Conservation (phyloP, 2,329 filamentous ascomycete species). For the Cladosporium phlei region DNA sequence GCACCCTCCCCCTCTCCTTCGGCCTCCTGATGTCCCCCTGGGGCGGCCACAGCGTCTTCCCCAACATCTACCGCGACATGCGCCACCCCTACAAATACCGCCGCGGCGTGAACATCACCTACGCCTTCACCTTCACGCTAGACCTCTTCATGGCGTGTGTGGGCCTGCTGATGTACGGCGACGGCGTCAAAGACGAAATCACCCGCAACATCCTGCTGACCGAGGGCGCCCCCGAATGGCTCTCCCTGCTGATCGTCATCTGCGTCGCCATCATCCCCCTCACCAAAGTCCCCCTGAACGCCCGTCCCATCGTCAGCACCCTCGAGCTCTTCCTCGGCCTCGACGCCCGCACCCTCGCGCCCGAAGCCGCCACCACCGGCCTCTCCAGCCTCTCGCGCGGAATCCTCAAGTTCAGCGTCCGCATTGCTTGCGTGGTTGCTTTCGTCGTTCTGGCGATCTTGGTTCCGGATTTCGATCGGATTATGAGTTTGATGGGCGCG, state of each 20-base stretch:
- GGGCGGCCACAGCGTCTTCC: conserved; percentile 72
- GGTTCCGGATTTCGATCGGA: conserved; percentile 76
- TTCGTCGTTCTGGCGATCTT: conserved; percentile 72
- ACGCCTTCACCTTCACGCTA: conserved; percentile 75
- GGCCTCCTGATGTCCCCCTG: conserved; percentile 82
- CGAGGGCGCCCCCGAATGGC: conserved; percentile 64
- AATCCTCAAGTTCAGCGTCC: conserved; percentile 56
- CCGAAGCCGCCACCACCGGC: conserved; percentile 41
- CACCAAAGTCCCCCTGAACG: conserved; percentile 70
- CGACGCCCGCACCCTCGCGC: conserved; percentile 51
- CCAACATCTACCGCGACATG: conserved; percentile 78
- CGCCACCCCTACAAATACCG: conserved; percentile 77
- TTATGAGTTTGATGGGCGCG: conserved; percentile 87
- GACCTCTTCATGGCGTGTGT: conserved; percentile 77
- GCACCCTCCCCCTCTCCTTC: conserved; percentile 79
- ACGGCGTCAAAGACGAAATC: conserved; percentile 79
- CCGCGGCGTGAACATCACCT: conserved; percentile 71
- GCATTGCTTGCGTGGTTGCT: conserved; percentile 61
- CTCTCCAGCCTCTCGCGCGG: conserved; percentile 55
- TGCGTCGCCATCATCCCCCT: conserved; percentile 91
- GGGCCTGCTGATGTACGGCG: conserved; percentile 91
- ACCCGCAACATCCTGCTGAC: conserved; percentile 82
- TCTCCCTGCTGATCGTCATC: conserved; percentile 75
- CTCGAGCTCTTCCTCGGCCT: conserved; percentile 76
- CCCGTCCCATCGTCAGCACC: conserved; percentile 80